Base-by-base conservation (phyloP, 208 protist genomes). In the Crithidia bombi region DNA sequence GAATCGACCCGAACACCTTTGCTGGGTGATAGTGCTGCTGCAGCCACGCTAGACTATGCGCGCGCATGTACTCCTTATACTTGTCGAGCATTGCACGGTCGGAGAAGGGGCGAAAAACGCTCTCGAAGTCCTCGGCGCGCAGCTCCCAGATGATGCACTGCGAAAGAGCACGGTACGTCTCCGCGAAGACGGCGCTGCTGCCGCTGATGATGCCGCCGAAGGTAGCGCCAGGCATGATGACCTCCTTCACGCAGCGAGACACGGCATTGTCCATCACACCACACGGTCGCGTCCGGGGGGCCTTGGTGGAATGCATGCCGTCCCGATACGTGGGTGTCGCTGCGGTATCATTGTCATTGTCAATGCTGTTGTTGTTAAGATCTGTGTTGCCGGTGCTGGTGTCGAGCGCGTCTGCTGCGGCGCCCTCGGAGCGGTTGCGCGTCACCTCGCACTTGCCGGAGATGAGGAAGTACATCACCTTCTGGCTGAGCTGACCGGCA, bases 141-240 rank as follows among this genome's bases (percentile, higher is more conserved):
- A 96, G 76, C 21, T 75, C 64, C 88, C 89, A 96, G 28, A 96
- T 61, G 44, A 92, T 86, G 75, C 91, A 96, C 63, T 86, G 71
- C 38, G 91, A 93, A 35, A 93, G 66, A 0, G 87, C 78, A 36
- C 78, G 66, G 79, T 93, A 96, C 12, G 78, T 83, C 23, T 75
- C 77, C 21, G 71, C 59, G 65, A 89, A 92, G n/a, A 75, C 25
- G 28, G 82, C 78, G 39, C 21, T 82, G 65, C 75, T 82, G 65
- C 76, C 85, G 59, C 79, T 66, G 63, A 93, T 92, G 52, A 96
- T 55, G n/a, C 91, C 91, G 50, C 91, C 91, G 81, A 96, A 92
- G 9, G 54, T 59, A 10, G 74, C 55, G 25, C 89, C 89, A 0
- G 79, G 26, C 52, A 68, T 43, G 17, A 93, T 30, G 30, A 93